Evolutionary conservation across 306 rosid species (phyloP).

Genomic region (Boehmeria nivea): DNA sequence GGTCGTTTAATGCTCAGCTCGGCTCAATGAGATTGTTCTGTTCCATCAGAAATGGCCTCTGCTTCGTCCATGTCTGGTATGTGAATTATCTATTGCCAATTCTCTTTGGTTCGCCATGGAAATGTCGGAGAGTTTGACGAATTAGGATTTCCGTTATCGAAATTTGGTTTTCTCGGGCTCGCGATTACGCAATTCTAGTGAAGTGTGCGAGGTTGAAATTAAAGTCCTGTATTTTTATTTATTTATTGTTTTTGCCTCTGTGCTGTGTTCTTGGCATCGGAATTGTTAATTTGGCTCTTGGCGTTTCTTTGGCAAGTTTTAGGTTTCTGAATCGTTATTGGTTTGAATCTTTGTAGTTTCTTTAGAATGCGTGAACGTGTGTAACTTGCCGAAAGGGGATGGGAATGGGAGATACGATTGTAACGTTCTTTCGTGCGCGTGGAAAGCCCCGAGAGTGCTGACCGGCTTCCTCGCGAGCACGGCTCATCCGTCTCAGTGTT

Average conservation of each 20-base stretch:
- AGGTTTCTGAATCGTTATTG: conserved; percentile 28
- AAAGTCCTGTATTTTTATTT: no score
- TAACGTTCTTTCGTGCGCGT: conserved; percentile 71
- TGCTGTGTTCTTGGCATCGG: no score
- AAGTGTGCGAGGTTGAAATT: no score
- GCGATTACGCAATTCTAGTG: neutral
- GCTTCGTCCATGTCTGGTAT: conserved; percentile 89
- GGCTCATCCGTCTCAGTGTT: conserved; percentile 54
- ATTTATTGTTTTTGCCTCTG: conserved; percentile 9
- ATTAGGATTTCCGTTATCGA: conserved; percentile 7
- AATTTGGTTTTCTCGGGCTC: conserved; percentile 10
- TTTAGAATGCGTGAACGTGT: conserved; percentile 80
- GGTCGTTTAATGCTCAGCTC: conserved; percentile 42
- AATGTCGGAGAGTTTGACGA: conserved; percentile 21
- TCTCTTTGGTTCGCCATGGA: conserved; percentile 13
- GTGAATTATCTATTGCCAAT: no score
- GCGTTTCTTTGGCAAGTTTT: conserved; percentile 1
- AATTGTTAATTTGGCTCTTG: conserved; percentile 9
- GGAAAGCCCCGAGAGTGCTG: conserved; percentile 91
- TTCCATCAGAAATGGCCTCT: conserved; percentile 56
- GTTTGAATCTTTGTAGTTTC: conserved; percentile 51
- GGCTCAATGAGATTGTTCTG: conserved; percentile 80
- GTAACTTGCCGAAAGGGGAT: conserved; percentile 70
- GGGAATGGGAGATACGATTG: conserved; percentile 82
- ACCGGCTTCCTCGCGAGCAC: conserved; percentile 94